Conservation (phyloP, 305 asterid species). For the Fraxinus floribunda region DNA sequence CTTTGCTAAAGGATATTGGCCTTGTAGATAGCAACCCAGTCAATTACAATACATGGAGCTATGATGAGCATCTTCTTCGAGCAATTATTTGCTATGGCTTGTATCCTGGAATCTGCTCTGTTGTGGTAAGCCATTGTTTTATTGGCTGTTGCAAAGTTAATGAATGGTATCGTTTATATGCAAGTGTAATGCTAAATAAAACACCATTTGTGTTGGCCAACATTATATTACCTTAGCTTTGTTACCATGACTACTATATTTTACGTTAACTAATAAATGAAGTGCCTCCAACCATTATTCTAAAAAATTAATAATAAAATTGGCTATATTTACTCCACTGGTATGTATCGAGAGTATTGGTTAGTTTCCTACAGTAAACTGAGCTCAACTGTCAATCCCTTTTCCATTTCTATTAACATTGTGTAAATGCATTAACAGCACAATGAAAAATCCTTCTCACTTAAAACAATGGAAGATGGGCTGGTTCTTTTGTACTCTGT, state of each 20-base stretch:
- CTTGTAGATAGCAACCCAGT: constrained; percentile 80
- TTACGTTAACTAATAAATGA: not conserved
- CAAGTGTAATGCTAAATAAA: not conserved
- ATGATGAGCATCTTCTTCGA: constrained; percentile 79
- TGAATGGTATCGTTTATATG: constrained; percentile 6
- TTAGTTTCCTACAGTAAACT: not conserved
- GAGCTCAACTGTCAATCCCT: not conserved
- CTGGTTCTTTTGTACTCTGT: constrained; percentile 73
- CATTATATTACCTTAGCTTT: not conserved
- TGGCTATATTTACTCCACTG: not conserved
- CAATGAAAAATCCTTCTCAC: constrained; percentile 76
- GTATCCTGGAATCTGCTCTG: constrained; percentile 93
- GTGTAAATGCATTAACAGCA: constrained; percentile 53
- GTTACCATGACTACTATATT: not conserved
- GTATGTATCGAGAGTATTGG: not conserved
- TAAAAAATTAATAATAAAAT: not conserved
- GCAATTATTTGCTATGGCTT: constrained; percentile 84
- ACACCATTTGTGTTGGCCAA: not conserved
- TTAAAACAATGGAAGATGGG: constrained; percentile 99
- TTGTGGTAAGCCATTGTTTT: constrained; percentile 63
- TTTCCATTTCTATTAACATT: constrained; percentile 10
- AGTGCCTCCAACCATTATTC: not conserved
- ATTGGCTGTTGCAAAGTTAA: constrained; percentile 15
- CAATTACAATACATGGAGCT: constrained; percentile 73
- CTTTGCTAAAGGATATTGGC: constrained; percentile 76